Conservation (phyloP, 768 basidiomycete species). For the Postia placenta region DNA sequence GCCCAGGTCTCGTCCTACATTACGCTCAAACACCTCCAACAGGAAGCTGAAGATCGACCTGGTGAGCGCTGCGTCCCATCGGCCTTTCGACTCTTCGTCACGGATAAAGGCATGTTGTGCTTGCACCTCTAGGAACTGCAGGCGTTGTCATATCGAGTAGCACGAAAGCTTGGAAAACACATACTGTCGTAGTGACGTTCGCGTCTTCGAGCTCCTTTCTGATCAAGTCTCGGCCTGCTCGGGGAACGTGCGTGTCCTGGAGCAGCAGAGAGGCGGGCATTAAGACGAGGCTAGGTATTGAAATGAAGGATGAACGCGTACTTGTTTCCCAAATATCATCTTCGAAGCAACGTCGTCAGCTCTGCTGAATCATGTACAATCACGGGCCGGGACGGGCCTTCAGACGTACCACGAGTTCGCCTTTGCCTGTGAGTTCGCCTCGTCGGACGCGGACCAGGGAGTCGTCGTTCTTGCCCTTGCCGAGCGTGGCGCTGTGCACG, state of each 20-base stretch:
- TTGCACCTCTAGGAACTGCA: slow-evolving; percentile 89
- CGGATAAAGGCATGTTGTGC: slow-evolving; percentile 97
- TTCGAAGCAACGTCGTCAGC: slow-evolving; percentile 20
- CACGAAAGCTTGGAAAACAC: slow-evolving; percentile 20
- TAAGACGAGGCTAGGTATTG: background rate
- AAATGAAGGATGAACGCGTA: slow-evolving; percentile 20
- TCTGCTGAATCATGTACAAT: background rate
- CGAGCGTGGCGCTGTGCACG: slow-evolving; percentile 82
- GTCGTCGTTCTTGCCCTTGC: slow-evolving; percentile 80
- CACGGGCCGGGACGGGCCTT: background rate
- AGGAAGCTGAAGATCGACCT: slow-evolving; percentile 75
- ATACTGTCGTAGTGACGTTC: slow-evolving; percentile 61
- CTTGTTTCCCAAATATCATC: slow-evolving; percentile 97
- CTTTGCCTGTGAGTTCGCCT: slow-evolving; percentile 73
- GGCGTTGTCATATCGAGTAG: background rate
- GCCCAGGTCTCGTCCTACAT: slow-evolving; percentile 81
- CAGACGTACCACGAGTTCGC: slow-evolving; percentile 73
- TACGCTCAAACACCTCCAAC: slow-evolving; percentile 92
- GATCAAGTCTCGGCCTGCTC: slow-evolving; percentile 80
- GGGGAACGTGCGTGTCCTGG: slow-evolving; percentile 90
- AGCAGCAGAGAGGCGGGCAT: background rate
- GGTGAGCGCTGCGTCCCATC: slow-evolving; percentile 94
- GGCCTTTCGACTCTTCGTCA: slow-evolving; percentile 85
- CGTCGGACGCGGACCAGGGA: slow-evolving; percentile 65
- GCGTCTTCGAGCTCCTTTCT: slow-evolving; percentile 79